Evolutionary conservation across 768 basidiomycete species (phyloP), one percentile per base, ranked within the genome.

Genomic region (Phanerochaete sordida): DNA sequence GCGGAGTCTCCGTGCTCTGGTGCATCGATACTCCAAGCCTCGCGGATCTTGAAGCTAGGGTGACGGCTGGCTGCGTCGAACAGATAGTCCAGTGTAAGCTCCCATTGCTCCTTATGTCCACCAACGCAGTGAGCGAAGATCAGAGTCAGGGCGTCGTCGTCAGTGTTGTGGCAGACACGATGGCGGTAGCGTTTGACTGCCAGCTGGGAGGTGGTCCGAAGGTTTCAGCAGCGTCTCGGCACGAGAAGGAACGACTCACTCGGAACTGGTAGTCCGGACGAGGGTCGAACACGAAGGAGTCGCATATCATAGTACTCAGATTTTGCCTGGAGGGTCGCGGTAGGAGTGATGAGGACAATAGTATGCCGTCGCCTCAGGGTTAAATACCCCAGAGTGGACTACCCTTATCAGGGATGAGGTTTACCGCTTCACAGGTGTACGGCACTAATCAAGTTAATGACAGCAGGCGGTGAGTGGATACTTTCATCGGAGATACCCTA

Each of bases 51-150:
- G 13, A 72, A 62, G 8, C 53, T 31, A 1, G 65, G 60, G 21
- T 67, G 47, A 3, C 56, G 37, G 21, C 68, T 3, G 11, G 76
- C 54, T 1, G 77, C 46, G 1, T 47, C 59, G 50, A 73, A 78
- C 13, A 85, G 66, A 7, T 81, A 79, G 11, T 80, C 78, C 1
- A 86, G 70, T 0, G 77, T 75, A 0, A 84, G 82, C 61, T 85
- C 84, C 80, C 82, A 85, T 16, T 75, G 74, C 64, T 85, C 84
- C 62, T 84, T 84, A 65, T 80, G 80, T 65, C 80, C 81, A 0
- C 83, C 77, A 1, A 79, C 82, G 9, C 78, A 82, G 64, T 85
- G 84, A 1, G 81, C 66, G 53, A 84, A 76, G 30, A 85, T 66
- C 28, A 84, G 69, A 0, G 84, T 84, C 6, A 77, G 50, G 0